phyloP scores from a whole-genome alignment of 2,329 filamentous ascomycete genomes.

The Penicillium sp. region DNA sequence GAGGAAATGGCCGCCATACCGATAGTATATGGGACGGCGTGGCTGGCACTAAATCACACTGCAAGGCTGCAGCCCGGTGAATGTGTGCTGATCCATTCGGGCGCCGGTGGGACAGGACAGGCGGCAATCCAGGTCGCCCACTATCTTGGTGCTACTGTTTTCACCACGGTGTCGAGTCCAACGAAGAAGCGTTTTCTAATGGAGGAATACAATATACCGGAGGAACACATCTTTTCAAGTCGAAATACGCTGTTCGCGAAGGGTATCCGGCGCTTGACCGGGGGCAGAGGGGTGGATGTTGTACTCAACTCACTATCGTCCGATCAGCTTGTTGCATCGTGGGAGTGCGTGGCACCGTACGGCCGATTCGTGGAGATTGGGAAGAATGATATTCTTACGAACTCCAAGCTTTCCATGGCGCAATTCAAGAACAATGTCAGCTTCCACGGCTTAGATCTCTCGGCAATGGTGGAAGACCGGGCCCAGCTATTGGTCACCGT shows the following conservation, averaged over 20 bases:
- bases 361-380: conserved; percentile 11
- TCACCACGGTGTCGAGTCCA: background rate
- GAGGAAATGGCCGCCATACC: background rate
- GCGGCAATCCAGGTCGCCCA: conserved; percentile 1
- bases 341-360: conserved; percentile 7
- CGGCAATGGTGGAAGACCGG: conserved; percentile 1
- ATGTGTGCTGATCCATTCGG: background rate
- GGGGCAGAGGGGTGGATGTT: background rate
- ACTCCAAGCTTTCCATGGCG: conserved; percentile 2
- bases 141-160: background rate
- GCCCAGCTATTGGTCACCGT: background rate
- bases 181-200: conserved; percentile 3
- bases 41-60: background rate
- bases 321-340: conserved; percentile 6
- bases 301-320: conserved; percentile 6
- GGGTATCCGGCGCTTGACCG: background rate
- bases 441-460: conserved; percentile 6
- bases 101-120: background rate
- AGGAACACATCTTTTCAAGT: conserved; percentile 8
- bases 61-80: background rate
- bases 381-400: conserved; percentile 4
- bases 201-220: background rate
- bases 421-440: conserved; percentile 11
- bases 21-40: background rate
- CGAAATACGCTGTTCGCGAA: background rate